These are phyloP conservation scores for Cladosporium sp. DNA, from an alignment of 2,329 filamentous ascomycete genomes.

Conservation along the genomic window DNA sequence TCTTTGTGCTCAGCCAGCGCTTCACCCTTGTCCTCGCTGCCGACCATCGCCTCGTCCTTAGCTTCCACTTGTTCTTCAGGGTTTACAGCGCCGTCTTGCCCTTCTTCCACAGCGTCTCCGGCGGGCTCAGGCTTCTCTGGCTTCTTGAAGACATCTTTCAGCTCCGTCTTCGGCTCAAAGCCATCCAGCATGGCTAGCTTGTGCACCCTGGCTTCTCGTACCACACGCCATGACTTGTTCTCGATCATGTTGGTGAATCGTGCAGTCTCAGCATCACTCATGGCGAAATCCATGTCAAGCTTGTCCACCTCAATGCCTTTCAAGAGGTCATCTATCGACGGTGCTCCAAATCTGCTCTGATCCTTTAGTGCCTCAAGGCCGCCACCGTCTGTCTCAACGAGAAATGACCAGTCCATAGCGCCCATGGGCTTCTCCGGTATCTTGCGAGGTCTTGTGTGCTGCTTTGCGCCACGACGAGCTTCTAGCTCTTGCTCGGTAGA, in stretches of 20 bases:
- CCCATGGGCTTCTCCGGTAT: constrained; percentile 69
- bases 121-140: not conserved
- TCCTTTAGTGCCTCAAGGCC: constrained; percentile 71
- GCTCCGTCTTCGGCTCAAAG: not conserved
- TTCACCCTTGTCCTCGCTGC: not conserved
- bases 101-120: not conserved
- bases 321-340: constrained; percentile 69
- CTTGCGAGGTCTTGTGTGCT: constrained; percentile 69
- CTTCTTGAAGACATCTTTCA: constrained; percentile 13
- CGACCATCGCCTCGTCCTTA: not conserved
- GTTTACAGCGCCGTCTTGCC: not conserved
- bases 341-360: constrained; percentile 62
- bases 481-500: constrained; percentile 67
- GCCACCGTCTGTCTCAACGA: constrained; percentile 65
- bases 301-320: constrained; percentile 75
- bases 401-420: constrained; percentile 74
- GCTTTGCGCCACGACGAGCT: constrained; percentile 66
- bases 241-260: constrained; percentile 69
- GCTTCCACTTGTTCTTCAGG: not conserved
- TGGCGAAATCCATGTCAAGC: constrained; percentile 82
- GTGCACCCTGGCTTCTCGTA: constrained; percentile 74
- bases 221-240: constrained; percentile 86
- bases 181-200: constrained; percentile 59
- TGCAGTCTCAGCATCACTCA: constrained; percentile 61
- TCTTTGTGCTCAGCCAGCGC: not conserved